Base-by-base conservation (phyloP, 176 grass and related monocot genomes). In the Pharus latifolius region DNA sequence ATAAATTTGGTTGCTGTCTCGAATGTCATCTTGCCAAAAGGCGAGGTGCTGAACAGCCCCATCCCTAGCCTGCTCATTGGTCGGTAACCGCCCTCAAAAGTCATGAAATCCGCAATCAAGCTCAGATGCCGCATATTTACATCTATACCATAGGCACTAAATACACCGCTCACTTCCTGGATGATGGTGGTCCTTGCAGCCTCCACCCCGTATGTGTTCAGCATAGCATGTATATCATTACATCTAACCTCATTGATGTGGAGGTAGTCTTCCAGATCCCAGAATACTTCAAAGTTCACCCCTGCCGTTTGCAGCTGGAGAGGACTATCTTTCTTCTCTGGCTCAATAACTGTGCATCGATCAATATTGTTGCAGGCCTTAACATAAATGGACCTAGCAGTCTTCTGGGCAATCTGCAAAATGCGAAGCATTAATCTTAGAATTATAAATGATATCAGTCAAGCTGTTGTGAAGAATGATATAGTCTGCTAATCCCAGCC, bases 1-100 rank as follows among this genome's bases (percentile, higher is more conserved):
- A 98, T 88, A 62, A 93, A 98, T 63, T 83, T 98, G 1, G 87
- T 85, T 8, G 94, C 89, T 0, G 81, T 90, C 71, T 98, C 89
- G 0, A 93, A 98, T 0, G 89, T 98, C 89, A 98, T 93, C 78
- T 93, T 98, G 35, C 87, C 78, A 68, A 98, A 93, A 7, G 94
- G 94, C 3, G 86, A 93, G 7, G 94, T 98, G 67, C 57, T 85
- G 61, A 75, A 88, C 50, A 80, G 77, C 10, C 78, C 81, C 46
- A 88, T 90, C 44, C 94, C 87, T 0, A 83, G 6, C 50, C 87
- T 71, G 73, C 62, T 98, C 89, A 93, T 81, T 0, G 94, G 81
- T 17, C 89, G 78, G 73, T 88, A 98, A 1, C 89, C 87, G 2
- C 94, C 94, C 10, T 90, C 79, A 5, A 85, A 91, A 15, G 94